Conservation (phyloP, 1,284 basidiomycete genomes). For the Ceratobasidium theobromae region DNA sequence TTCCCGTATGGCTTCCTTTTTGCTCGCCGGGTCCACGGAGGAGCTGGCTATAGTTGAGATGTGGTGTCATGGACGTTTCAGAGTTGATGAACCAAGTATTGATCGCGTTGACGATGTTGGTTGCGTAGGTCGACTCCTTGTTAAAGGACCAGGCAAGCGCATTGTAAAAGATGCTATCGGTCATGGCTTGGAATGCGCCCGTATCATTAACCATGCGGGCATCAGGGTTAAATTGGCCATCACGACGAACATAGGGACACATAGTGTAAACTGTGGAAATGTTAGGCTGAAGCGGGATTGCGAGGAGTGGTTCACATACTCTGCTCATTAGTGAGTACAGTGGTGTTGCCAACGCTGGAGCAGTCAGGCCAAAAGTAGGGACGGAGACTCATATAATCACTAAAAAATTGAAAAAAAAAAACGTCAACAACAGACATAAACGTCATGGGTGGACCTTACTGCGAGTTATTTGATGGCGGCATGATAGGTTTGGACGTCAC, state of each 20-base stretch:
- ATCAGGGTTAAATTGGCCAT: constrained; percentile 45
- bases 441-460: constrained; percentile 9
- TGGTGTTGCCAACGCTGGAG: constrained; percentile 35
- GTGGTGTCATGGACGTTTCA: constrained; percentile 43
- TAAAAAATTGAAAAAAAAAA: background rate
- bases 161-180: constrained; percentile 43
- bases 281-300: background rate
- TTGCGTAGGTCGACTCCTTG: constrained; percentile 36
- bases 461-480: constrained; percentile 38
- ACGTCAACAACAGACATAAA: background rate
- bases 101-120: constrained; percentile 36
- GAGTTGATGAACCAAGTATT: constrained; percentile 42
- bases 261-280: constrained; percentile 4
- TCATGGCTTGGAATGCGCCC: constrained; percentile 40
- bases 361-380: constrained; percentile 38
- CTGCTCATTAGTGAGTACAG: constrained; percentile 35
- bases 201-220: constrained; percentile 42
- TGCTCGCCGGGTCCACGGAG: constrained; percentile 41
- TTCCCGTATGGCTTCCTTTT: constrained; percentile 37
- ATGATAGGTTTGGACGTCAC: constrained; percentile 42
- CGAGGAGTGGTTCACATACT: background rate
- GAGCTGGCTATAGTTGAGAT: constrained; percentile 44
- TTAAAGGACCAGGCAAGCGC: constrained; percentile 43
- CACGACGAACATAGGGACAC: constrained; percentile 33
- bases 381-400: constrained; percentile 36